phyloP scores from a whole-genome alignment of 768 basidiomycete species.

The Podaxis pistillaris region DNA sequence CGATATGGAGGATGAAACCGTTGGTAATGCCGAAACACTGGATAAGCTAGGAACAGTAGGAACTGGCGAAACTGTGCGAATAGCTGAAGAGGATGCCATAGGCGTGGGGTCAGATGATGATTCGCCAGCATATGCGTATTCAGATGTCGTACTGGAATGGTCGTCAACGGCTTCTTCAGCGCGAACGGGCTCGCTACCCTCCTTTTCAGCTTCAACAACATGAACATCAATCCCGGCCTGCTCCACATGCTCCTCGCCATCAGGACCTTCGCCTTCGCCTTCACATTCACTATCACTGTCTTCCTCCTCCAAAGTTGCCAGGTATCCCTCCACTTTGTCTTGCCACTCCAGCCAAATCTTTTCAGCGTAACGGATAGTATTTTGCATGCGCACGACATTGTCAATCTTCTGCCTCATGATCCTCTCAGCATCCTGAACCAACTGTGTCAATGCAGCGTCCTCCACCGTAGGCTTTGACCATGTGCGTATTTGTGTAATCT shows the following conservation, averaged over 20 bases:
- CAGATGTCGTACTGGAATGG: conserved; percentile 62
- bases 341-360: conserved; percentile 98
- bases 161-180: conserved; percentile 40
- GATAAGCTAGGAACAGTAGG: conserved; percentile 24
- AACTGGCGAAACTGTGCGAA: conserved; percentile 38
- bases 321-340: conserved; percentile 71
- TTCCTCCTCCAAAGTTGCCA: conserved; percentile 54
- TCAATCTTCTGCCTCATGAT: conserved; percentile 93
- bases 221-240: conserved; percentile 20
- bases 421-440: conserved; percentile 85
- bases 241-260: conserved; percentile 37
- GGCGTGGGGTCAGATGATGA: conserved; percentile 66
- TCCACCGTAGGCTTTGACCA: conserved; percentile 88
- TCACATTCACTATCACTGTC: conserved; percentile 46
- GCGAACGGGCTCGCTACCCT: not conserved
- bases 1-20: conserved; percentile 28
- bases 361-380: conserved; percentile 95
- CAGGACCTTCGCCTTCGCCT: conserved; percentile 27
- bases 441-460: conserved; percentile 78
- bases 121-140: conserved; percentile 55
- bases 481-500: conserved; percentile 75
- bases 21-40: not conserved
- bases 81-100: conserved; percentile 41
- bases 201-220: not conserved
- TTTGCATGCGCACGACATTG: conserved; percentile 93